Evolutionary conservation across 1,284 basidiomycete species (phyloP).

Genomic region (Ustilago sp.): DNA sequence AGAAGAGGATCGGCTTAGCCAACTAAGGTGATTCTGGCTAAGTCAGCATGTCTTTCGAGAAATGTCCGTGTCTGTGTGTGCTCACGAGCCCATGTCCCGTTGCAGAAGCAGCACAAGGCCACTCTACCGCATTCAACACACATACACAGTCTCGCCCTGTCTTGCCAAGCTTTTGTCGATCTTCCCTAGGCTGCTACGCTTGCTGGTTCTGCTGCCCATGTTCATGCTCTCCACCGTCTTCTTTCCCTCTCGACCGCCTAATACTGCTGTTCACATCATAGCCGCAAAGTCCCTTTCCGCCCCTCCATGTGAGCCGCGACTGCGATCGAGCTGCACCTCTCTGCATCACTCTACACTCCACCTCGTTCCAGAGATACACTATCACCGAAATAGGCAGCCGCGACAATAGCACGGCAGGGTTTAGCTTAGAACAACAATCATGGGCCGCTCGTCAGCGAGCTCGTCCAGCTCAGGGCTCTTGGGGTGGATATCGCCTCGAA

Average conservation of each 20-base stretch:
- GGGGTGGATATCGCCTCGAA: slow-evolving; percentile 45
- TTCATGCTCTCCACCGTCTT: background rate
- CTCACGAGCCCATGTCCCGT: background rate
- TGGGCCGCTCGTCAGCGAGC: slow-evolving; percentile 20
- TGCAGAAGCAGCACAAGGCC: background rate
- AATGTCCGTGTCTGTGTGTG: background rate
- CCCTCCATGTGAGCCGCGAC: background rate
- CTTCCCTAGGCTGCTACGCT: background rate
- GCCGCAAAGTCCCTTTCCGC: background rate
- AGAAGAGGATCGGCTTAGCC: background rate
- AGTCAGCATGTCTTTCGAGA: background rate
- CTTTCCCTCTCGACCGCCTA: background rate
- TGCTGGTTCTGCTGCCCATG: background rate
- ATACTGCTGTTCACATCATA: background rate
- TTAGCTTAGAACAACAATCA: background rate
- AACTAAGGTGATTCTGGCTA: background rate
- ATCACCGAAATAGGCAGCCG: background rate
- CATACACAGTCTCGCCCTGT: background rate
- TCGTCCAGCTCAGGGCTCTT: slow-evolving; percentile 23
- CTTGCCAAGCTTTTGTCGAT: slow-evolving; percentile 20
- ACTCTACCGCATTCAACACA: background rate
- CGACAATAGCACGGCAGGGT: background rate
- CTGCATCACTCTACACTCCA: background rate
- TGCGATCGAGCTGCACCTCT: background rate
- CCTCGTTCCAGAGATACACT: background rate